These are phyloP conservation scores for Colletotrichum paranaense DNA, from an alignment of 2,329 filamentous ascomycete species.

Conservation along the genomic window DNA sequence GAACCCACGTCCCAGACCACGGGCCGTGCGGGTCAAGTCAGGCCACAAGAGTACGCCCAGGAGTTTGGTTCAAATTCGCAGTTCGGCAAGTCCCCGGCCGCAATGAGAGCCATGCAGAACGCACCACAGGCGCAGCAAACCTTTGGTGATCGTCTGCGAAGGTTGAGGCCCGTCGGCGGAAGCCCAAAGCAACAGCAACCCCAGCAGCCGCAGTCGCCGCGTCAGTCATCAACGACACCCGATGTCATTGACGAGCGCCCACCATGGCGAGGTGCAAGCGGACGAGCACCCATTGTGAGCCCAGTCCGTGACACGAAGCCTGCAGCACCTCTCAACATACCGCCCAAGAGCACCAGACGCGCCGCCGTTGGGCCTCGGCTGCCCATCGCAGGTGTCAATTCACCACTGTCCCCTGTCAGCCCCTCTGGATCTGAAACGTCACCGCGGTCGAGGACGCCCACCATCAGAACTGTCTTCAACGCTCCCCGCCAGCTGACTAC, in stretches of 20 bases:
- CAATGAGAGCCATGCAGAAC: constrained; percentile 38
- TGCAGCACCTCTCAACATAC: constrained; percentile 67
- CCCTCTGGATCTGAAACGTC: constrained; percentile 49
- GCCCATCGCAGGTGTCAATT: constrained; percentile 37
- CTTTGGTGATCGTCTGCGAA: constrained; percentile 59
- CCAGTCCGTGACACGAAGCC: constrained; percentile 71
- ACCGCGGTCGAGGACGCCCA: constrained; percentile 40
- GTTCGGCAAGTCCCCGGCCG: constrained; percentile 34
- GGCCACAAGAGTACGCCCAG: constrained; percentile 61
- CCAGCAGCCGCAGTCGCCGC: constrained; percentile 35
- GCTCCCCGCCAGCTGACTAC: constrained; percentile 33
- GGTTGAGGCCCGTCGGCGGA: constrained; percentile 47
- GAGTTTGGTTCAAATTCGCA: constrained; percentile 45
- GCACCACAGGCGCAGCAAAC: constrained; percentile 41
- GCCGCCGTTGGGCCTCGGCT: constrained; percentile 40
- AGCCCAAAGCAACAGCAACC: constrained; percentile 20
- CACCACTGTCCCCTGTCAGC: constrained; percentile 45
- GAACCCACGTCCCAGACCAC: constrained; percentile 69
- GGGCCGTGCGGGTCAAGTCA: constrained; percentile 67
- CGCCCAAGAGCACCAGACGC: constrained; percentile 61
- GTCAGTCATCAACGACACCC: constrained; percentile 36
- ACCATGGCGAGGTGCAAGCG: constrained; percentile 80
- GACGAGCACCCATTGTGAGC: constrained; percentile 71
- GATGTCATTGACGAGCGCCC: constrained; percentile 56
- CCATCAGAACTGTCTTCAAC: constrained; percentile 46